Base-by-base conservation (phyloP, 805 yeast genomes). In the Yarrowia sp. region DNA sequence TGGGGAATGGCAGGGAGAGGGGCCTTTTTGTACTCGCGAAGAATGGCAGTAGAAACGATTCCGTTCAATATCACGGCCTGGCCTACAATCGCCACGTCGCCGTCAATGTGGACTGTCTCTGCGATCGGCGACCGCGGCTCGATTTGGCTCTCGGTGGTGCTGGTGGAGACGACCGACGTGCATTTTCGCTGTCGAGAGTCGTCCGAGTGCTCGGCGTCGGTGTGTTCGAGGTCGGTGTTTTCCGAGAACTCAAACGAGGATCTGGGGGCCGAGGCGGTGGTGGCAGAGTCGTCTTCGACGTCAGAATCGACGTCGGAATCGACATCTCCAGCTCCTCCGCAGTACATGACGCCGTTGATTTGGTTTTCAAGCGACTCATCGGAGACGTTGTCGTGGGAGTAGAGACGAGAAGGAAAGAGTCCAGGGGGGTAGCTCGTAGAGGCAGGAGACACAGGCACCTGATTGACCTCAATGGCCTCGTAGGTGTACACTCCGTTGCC, bases 351-450 rank as follows among this genome's bases (percentile, higher is more conserved):
- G 5, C 64, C 64, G 42, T 42, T 42, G 40, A 58, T 42, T 30
- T 46, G 66, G 43, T 47, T 24, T 10, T 61, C 66, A 3, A 61
- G 24, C 13, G 66, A 61, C 55, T 61, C 66, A 12, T 61, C 66
- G 3, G 66, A 61, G 5, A 46, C 24, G 14, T 61, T 61, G n/a
- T 61, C 66, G 24, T 61, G 66, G 2, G 66, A 46, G 44, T 61
- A 61, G 8, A 61, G n/a, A 8, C 55, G 36, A 1, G 66, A 58
- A 5, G 64, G 50, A 12, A 58, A 58, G 15, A 58, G 64, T 3
- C 64, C 64, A 5, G 66, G 24, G 10, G 66, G 66, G 14, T 61
- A 61, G 9, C 34, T 38, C 9, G 43, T 2, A 1, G 58, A 38
- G 7, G 33, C 20, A 8, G 58, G 58, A 3, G 58, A 52, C 8